Evolutionary conservation across 345 rosid species (phyloP).

Genomic region (Geranium rotundifolium): DNA sequence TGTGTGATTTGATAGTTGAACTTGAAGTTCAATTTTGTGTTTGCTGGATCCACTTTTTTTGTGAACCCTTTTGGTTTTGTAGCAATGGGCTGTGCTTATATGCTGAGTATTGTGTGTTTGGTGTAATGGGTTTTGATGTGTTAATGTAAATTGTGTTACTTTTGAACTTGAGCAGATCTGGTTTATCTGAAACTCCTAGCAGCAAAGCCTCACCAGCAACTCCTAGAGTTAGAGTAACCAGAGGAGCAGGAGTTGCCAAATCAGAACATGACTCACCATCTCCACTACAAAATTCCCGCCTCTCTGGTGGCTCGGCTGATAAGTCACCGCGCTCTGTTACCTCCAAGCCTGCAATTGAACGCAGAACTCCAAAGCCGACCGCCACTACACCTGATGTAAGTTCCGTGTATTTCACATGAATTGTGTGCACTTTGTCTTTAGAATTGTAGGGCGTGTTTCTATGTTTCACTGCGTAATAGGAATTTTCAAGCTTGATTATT

Average conservation of each 20-base stretch:
- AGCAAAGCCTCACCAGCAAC: slow-evolving; percentile 57
- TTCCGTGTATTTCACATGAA: not conserved
- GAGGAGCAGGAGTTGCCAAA: slow-evolving; percentile 41
- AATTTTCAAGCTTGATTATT: too few species aligned
- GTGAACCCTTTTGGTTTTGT: not conserved
- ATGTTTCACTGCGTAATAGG: too few species aligned
- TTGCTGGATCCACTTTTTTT: slow-evolving; percentile 14
- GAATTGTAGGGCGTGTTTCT: too few species aligned
- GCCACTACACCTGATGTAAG: slow-evolving; percentile 66
- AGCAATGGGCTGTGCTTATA: not conserved
- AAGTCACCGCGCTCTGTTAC: slow-evolving; percentile 55
- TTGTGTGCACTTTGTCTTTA: too few species aligned
- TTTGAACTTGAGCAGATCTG: slow-evolving; percentile 44
- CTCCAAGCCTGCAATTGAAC: slow-evolving; percentile 55
- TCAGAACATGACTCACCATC: slow-evolving; percentile 53
- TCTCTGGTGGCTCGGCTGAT: slow-evolving; percentile 55
- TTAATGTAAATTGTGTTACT: slow-evolving; percentile 1
- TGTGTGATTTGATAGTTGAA: not conserved
- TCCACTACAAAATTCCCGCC: slow-evolving; percentile 48
- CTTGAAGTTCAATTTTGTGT: not conserved
- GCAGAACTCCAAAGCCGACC: slow-evolving; percentile 53
- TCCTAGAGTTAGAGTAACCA: slow-evolving; percentile 47
- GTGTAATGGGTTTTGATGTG: slow-evolving; percentile 8
- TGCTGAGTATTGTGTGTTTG: slow-evolving; percentile 8
- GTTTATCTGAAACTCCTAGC: slow-evolving; percentile 56